Base-by-base conservation (phyloP, 805 yeast species). In the Lipomyces anomalus region DNA sequence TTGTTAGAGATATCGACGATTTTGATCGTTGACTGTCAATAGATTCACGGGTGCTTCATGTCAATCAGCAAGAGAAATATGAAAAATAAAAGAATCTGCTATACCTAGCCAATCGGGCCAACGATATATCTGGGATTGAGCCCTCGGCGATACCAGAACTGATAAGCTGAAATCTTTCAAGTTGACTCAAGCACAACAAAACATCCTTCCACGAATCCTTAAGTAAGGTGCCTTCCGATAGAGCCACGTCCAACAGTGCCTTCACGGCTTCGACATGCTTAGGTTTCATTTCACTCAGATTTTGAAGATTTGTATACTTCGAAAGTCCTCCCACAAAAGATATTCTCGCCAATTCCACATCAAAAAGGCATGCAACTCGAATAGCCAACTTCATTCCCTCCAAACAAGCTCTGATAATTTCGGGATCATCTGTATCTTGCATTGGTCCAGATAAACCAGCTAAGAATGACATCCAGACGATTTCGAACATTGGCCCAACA, bases 371-470 rank as follows among this genome's bases (percentile, higher is more conserved):
- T 1, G 97, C 77, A 45, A 94, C 84, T 40, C 82, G 79, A 42
- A 88, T 80, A 1, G 96, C 80, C 29, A 87, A 67, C 57, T 81
- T 81, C 55, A 92, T 76, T 20, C 98, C 98, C 53, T 86, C 95
- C 43, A 92, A 67, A 56, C 96, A 82, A 21, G 63, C 49, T n/a
- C 57, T 55, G 6, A 74, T 66, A 40, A 71, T 75, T 3, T 84
- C 75, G 7, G 83, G 74, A 55, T 85, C 92, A 55, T 84, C 88
- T 52, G 82, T 80, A 44, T 87, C 96, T 61, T 83, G 87, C 69
- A 89, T 88, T 4, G 96, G 95, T 2, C 94, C 90, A 0, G 97
- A 88, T 40, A 92, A 71, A 0, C 95, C 97, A 4, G 97, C 97
- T 55, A 92, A 72, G 39, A 92, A 77, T 0, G 97, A 87, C 96